phyloP scores from a whole-genome alignment of 2,329 filamentous ascomycete genomes.

The Diaporthe sp. region DNA sequence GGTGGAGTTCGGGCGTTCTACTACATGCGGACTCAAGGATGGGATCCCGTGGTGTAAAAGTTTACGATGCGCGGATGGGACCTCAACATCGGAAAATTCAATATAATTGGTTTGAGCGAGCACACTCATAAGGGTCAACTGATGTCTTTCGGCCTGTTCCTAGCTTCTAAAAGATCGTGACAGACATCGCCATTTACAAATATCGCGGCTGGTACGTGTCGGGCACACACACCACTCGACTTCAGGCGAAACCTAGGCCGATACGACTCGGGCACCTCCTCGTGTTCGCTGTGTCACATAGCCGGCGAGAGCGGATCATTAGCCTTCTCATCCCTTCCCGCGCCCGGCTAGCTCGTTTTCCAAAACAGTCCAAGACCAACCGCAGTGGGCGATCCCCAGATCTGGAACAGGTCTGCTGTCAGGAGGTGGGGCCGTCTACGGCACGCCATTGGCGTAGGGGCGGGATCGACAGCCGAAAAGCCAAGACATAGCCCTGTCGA shows the following conservation, averaged over 20 bases:
- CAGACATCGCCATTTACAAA: constrained; percentile 15
- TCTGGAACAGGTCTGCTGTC: constrained; percentile 33
- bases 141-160: not conserved
- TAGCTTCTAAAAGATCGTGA: not conserved
- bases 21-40: constrained; percentile 6
- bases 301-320: not conserved
- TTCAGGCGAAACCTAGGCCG: constrained; percentile 30
- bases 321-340: not conserved
- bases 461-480: constrained; percentile 27
- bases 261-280: not conserved
- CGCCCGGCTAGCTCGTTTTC: constrained; percentile 12
- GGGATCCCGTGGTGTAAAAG: constrained; percentile 10
- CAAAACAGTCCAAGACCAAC: constrained; percentile 25
- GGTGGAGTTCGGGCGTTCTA: constrained; percentile 37
- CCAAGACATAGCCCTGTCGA: constrained; percentile 31
- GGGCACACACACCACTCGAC: constrained; percentile 20
- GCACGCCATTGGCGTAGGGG: not conserved
- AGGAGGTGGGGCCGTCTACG: constrained; percentile 26
- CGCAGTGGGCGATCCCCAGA: constrained; percentile 17
- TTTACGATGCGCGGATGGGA: constrained; percentile 23
- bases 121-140: not conserved
- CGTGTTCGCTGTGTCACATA: constrained; percentile 14
- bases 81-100: constrained; percentile 23
- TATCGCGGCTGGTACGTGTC: not conserved
- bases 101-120: constrained; percentile 7